These are phyloP conservation scores for Entelexis paramagnoliae DNA, from an alignment of 1,139 yeast species.

Conservation along the genomic window DNA sequence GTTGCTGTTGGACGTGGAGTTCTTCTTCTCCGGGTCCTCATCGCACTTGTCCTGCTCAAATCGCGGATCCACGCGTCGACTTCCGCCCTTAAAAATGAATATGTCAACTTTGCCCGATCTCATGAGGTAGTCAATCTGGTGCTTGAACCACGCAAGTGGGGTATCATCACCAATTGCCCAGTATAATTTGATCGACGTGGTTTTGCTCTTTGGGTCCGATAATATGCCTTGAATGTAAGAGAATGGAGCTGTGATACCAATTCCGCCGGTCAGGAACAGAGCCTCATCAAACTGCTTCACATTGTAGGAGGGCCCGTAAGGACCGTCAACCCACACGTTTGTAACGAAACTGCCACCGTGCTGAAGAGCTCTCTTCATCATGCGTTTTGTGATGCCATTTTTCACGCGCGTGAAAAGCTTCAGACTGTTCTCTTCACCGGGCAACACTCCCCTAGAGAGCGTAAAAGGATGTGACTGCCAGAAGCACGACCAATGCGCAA, in stretches of 20 bases:
- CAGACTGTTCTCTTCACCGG: slow-evolving; percentile 23
- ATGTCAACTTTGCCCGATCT: slow-evolving; percentile 33
- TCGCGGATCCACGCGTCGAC: background rate
- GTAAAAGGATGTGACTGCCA: slow-evolving; percentile 60
- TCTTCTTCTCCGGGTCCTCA: background rate
- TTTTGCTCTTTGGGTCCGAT: slow-evolving; percentile 2
- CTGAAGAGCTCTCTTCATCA: background rate
- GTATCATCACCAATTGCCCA: slow-evolving; percentile 46
- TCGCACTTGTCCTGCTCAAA: background rate
- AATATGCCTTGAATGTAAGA: slow-evolving; percentile 25
- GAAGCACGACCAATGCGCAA: slow-evolving; percentile 35
- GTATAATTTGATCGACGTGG: slow-evolving; percentile 35
- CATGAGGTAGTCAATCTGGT: slow-evolving; percentile 37
- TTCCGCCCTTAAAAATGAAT: slow-evolving; percentile 28
- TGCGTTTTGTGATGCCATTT: slow-evolving; percentile 27
- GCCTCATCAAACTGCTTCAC: slow-evolving; percentile 41
- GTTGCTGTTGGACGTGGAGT: background rate
- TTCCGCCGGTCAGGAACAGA: slow-evolving; percentile 50
- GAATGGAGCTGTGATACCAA: slow-evolving; percentile 50
- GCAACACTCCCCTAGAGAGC: slow-evolving; percentile 28
- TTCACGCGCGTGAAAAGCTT: slow-evolving; percentile 31
- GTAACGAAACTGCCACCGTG: slow-evolving; percentile 16
- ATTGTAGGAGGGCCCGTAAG: slow-evolving; percentile 44
- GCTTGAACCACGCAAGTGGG: slow-evolving; percentile 42
- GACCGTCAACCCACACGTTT: slow-evolving; percentile 44